Base-by-base conservation (phyloP, 495 filamentous ascomycete species). In the Thozetella sp. region DNA sequence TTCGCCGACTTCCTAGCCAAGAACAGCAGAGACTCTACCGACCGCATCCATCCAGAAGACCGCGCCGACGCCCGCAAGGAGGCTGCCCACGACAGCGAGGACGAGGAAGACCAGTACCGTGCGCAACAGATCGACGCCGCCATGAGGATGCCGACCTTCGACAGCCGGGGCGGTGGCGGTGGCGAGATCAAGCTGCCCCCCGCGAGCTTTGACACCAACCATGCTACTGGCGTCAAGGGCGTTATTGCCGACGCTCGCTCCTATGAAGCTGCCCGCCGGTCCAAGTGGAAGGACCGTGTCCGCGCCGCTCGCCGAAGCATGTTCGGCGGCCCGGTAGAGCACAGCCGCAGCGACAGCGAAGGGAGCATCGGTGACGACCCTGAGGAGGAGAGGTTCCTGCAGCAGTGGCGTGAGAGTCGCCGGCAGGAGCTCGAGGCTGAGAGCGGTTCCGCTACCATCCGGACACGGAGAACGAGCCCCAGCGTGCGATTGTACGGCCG, bases 241-340 rank as follows among this genome's bases (percentile, higher is more conserved):
- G 95, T 99, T 72, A 97, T 99, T 61, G 93, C 96, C 63, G 95
- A 99, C 69, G 95, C 95, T 23, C 86, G 91, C 61, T 88, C 91
- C 55, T 98, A 93, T 68, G 93, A 97, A 74, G 85, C 88, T 55
- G 92, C 93, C 12, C 86, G 86, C 54, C 89, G 88, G 63, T 80
- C 76, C 62, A 90, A 84, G 61, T 81, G 83, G 77, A 79, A 77
- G 73, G 75, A 73, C 55, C 72, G 68, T 50, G 76, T 76, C 51
- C 66, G 69, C 27, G 70, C 69, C 62, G 81, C 73, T 48, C 76
- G 78, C 43, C 68, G 74, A 26, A 80, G 76, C 50, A 74, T 81
- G 3, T 79, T 81, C 54, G 78, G 78, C 51, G 53, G 60, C 25
- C 48, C 43, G 22, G 27, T 67, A 43, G 59, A 70, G 25, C 63